phyloP scores from a whole-genome alignment of 768 basidiomycete species.

The Lenzites betulinus region DNA sequence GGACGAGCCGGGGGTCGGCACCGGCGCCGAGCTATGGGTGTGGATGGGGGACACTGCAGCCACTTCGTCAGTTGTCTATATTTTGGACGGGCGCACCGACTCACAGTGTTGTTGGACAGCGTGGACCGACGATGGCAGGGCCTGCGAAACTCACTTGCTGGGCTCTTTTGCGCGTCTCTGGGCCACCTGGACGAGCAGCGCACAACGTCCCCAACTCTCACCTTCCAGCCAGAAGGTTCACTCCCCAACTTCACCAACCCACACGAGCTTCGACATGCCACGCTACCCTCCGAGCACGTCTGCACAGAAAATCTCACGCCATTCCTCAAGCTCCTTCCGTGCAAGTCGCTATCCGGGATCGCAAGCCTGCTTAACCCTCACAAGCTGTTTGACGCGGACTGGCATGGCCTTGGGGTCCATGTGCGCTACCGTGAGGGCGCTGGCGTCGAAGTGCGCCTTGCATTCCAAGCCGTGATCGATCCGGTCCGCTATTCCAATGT shows the following conservation, averaged over 20 bases:
- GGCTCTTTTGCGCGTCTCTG: conserved; percentile 92
- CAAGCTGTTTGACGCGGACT: conserved; percentile 84
- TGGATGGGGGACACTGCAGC: conserved; percentile 72
- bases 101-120: conserved; percentile 37
- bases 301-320: conserved; percentile 98
- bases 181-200: conserved; percentile 74
- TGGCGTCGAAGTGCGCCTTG: conserved; percentile 66
- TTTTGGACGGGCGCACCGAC: neutral
- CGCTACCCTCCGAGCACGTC: conserved; percentile 81
- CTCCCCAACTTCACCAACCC: conserved; percentile 48
- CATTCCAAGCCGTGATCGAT: conserved; percentile 78
- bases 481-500: conserved; percentile 60
- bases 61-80: conserved; percentile 14
- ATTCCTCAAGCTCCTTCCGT: conserved; percentile 92
- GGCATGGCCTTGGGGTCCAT: conserved; percentile 87
- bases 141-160: conserved; percentile 86
- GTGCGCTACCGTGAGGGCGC: conserved; percentile 55
- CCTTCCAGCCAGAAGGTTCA: conserved; percentile 64
- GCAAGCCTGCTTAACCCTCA: conserved; percentile 84
- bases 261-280: conserved; percentile 71
- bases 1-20: conserved; percentile 70
- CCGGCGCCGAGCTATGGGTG: conserved; percentile 88
- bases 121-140: conserved; percentile 80
- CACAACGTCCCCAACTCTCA: conserved; percentile 64
- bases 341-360: conserved; percentile 86